Conservation (phyloP, 2,329 filamentous ascomycete species). For the Aquanectria penicillioides region DNA sequence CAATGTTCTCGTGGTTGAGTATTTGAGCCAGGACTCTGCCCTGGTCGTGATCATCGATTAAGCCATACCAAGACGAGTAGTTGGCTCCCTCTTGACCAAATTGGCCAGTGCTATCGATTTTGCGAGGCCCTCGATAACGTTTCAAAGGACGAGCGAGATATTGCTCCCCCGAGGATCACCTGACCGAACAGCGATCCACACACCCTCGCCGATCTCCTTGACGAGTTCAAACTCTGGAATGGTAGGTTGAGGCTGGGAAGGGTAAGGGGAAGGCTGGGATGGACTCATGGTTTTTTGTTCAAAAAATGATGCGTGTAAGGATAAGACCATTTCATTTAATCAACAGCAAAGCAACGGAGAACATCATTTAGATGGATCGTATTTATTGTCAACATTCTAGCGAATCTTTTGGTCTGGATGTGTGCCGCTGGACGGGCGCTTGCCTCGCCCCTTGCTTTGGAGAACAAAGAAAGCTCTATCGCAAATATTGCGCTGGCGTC, state of each 20-base stretch:
- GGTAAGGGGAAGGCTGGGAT: neutral
- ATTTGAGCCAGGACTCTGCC: slow-evolving; percentile 46
- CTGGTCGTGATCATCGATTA: slow-evolving; percentile 44
- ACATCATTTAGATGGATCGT: neutral
- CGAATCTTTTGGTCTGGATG: neutral
- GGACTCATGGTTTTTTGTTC: slow-evolving; percentile 1
- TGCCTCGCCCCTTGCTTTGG: neutral
- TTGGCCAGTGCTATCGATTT: neutral
- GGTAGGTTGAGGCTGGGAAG: neutral
- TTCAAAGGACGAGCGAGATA: slow-evolving; percentile 45
- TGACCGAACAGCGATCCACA: slow-evolving; percentile 45
- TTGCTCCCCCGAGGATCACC: slow-evolving; percentile 43
- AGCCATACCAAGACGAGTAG: neutral
- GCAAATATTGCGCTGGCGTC: neutral
- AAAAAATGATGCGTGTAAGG: neutral
- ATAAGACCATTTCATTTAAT: neutral
- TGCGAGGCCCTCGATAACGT: neutral
- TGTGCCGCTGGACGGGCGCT: neutral
- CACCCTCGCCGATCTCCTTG: slow-evolving; percentile 40
- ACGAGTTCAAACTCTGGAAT: slow-evolving; percentile 41
- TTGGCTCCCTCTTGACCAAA: neutral
- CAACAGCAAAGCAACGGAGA: neutral
- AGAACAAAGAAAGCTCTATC: slow-evolving; percentile 34
- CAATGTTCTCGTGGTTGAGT: slow-evolving; percentile 61
- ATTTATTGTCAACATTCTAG: neutral